Evolutionary conservation across 371 early-diverging fungal genomes (phyloP).

Genomic region (Synchytrium microbalum): DNA sequence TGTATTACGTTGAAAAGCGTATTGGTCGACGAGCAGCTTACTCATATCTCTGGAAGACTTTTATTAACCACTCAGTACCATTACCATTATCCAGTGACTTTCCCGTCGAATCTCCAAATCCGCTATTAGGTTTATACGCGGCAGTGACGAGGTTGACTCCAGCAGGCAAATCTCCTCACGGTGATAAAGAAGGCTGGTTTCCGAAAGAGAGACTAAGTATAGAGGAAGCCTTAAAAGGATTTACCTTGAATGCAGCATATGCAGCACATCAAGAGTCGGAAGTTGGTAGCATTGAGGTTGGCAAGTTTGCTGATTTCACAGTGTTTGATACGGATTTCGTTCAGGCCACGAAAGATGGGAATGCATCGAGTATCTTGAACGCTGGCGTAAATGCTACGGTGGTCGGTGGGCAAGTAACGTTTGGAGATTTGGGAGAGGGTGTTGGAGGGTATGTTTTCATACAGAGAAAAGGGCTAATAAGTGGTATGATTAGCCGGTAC

Average conservation of each 20-base stretch:
- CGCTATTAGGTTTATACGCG: constrained; percentile 37
- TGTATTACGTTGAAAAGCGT: constrained; percentile 32
- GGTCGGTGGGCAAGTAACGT: background rate
- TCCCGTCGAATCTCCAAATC: constrained; percentile 38
- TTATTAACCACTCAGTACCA: constrained; percentile 26
- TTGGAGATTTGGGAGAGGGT: background rate
- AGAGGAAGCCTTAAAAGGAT: constrained; percentile 34
- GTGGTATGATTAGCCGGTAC: too few relatives aligned
- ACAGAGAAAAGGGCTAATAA: background rate
- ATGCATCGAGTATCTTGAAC: background rate
- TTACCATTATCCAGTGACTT: constrained; percentile 39
- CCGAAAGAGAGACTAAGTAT: constrained; percentile 25
- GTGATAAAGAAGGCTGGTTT: constrained; percentile 33
- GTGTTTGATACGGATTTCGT: constrained; percentile 36
- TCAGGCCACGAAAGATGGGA: constrained; percentile 7
- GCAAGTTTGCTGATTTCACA: constrained; percentile 36
- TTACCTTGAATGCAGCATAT: constrained; percentile 41
- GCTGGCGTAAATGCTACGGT: background rate
- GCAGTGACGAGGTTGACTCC: constrained; percentile 34
- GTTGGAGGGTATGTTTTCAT: background rate
- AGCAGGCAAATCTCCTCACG: constrained; percentile 32
- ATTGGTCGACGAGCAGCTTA: constrained; percentile 27
- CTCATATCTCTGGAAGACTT: constrained; percentile 32
- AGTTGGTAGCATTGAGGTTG: constrained; percentile 24
- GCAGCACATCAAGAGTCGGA: constrained; percentile 30